These are phyloP conservation scores for Aspergillus affinis DNA, from an alignment of 495 filamentous ascomycete genomes.

Conservation along the genomic window DNA sequence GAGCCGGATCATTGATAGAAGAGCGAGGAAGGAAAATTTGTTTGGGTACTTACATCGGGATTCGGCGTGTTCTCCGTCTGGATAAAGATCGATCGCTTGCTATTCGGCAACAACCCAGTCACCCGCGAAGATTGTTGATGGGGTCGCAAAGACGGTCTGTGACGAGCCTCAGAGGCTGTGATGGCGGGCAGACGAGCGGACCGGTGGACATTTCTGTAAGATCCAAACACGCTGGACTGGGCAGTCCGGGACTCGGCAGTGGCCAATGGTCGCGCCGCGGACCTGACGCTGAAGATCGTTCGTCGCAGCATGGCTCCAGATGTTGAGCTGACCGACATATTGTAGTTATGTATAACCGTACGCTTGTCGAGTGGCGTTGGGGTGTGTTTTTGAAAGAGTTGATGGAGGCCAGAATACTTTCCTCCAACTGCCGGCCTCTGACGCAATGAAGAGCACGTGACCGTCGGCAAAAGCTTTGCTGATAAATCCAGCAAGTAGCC, in stretches of 20 bases:
- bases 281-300: constrained; percentile 30
- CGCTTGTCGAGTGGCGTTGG: constrained; percentile 13
- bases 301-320: constrained; percentile 39
- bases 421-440: constrained; percentile 25
- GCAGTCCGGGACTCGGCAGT: constrained; percentile 29
- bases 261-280: constrained; percentile 25
- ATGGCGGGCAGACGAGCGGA: constrained; percentile 46
- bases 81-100: constrained; percentile 86
- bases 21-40: neutral
- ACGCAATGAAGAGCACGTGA: constrained; percentile 44
- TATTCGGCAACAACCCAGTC: constrained; percentile 35
- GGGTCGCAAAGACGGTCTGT: constrained; percentile 48
- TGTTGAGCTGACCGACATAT: constrained; percentile 36
- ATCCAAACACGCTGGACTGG: constrained; percentile 30
- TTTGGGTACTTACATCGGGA: constrained; percentile 62
- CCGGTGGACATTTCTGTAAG: constrained; percentile 37
- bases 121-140: constrained; percentile 43
- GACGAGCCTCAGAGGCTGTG: constrained; percentile 48
- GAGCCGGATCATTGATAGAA: neutral
- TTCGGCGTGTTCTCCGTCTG: constrained; percentile 95
- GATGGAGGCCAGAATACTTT: constrained; percentile 10
- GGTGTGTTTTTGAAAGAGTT: constrained; percentile 5
- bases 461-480: constrained; percentile 18
- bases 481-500: constrained; percentile 27
- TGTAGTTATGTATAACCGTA: constrained; percentile 3